These are phyloP conservation scores for Gelatoporia subvermispora DNA, from an alignment of 768 basidiomycete genomes.

Conservation along the genomic window DNA sequence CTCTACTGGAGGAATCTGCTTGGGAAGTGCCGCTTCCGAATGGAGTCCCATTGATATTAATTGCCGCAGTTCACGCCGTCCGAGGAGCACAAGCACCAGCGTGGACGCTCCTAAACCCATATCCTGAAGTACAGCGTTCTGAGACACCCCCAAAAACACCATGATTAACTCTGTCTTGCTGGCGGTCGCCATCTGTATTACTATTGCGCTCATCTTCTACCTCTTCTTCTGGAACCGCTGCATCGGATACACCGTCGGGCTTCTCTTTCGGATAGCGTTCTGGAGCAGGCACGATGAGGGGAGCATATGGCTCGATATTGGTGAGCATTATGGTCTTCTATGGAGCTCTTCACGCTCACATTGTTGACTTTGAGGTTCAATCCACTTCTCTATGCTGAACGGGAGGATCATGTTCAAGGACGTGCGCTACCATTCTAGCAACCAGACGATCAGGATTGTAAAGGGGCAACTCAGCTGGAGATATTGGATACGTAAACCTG, in stretches of 20 bases:
- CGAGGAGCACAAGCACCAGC: too few relatives aligned
- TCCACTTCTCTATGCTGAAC: constrained; percentile 84
- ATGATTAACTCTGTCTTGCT: constrained; percentile 63
- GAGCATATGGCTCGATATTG: constrained; percentile 84
- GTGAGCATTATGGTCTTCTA: constrained; percentile 31
- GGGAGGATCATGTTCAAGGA: constrained; percentile 89
- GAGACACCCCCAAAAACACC: not conserved
- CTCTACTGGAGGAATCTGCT: too few relatives aligned
- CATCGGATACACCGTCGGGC: constrained; percentile 62
- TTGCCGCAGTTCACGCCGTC: too few relatives aligned
- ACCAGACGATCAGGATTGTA: constrained; percentile 80
- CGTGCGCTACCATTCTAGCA: constrained; percentile 84
- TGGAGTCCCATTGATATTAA: not conserved
- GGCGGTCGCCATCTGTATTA: constrained; percentile 54
- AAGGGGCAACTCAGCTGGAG: constrained; percentile 89
- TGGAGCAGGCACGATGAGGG: constrained; percentile 74
- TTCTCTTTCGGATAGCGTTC: constrained; percentile 60
- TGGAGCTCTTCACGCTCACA: constrained; percentile 3
- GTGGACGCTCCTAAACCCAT: not conserved
- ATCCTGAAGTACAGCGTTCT: not conserved
- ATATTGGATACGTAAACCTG: constrained; percentile 85
- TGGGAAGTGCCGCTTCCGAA: not conserved
- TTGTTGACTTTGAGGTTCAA: constrained; percentile 52
- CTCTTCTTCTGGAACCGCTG: constrained; percentile 92
- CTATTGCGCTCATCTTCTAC: constrained; percentile 58